Evolutionary conservation across 2,329 filamentous ascomycete genomes (phyloP).

Genomic region (Fusarium anthophilum): DNA sequence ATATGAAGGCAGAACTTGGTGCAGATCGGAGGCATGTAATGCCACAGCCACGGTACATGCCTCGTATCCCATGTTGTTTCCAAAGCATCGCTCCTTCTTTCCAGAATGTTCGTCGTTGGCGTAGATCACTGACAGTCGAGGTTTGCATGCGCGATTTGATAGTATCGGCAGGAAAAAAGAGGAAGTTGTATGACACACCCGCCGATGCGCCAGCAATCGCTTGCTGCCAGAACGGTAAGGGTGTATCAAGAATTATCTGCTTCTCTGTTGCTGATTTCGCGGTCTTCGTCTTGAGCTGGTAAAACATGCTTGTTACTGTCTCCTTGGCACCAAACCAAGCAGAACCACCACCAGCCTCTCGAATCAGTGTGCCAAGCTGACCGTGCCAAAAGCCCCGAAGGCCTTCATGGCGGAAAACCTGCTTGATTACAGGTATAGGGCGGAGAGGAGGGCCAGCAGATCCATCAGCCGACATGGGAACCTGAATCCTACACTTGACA

Average conservation of each 20-base stretch:
- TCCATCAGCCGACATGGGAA: conserved; percentile 62
- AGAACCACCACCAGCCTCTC: conserved; percentile 91
- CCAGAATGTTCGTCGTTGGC: conserved; percentile 73
- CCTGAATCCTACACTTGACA: conserved; percentile 98
- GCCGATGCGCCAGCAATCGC: conserved; percentile 87
- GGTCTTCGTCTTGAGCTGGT: conserved; percentile 60
- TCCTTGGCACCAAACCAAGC: conserved; percentile 97
- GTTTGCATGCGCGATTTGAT: conserved; percentile 99
- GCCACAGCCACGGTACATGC: conserved; percentile 92
- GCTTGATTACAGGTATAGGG: conserved; percentile 76
- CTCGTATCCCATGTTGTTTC: conserved; percentile 81
- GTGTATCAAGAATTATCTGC: conserved; percentile 55
- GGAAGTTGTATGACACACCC: conserved; percentile 94
- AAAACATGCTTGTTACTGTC: conserved; percentile 77
- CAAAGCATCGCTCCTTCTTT: conserved; percentile 79
- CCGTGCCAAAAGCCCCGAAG: conserved; percentile 93
- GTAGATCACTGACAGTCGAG: conserved; percentile 69
- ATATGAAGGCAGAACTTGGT: conserved; percentile 97
- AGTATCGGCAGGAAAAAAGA: conserved; percentile 97
- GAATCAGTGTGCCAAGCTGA: conserved; percentile 90
- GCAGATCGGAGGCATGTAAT: conserved; percentile 89
- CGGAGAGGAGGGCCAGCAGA: conserved; percentile 60
- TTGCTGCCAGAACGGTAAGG: conserved; percentile 85
- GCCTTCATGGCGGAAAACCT: conserved; percentile 85
- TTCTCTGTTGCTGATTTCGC: conserved; percentile 53